A percentile compares a stretch with the other conserved stretches of the same genome.
Conservation (phyloP, 331 rosid genomes). For the Erythrophleum ivorense region DNA sequence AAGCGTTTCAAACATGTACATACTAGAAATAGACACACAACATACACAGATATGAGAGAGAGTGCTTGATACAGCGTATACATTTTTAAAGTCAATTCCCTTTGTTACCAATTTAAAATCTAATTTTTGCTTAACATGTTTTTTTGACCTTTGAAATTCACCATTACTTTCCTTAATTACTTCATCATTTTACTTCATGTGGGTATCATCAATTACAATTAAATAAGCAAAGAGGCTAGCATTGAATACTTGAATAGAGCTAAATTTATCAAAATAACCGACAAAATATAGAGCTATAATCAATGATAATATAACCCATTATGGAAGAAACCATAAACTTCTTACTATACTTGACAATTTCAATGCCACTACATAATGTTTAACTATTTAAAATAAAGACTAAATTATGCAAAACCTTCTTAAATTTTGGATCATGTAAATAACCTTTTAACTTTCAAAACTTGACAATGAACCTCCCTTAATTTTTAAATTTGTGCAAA, state of each 20-base stretch:
- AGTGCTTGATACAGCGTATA: slow-evolving; percentile 66
- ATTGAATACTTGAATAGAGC: slow-evolving; percentile 83
- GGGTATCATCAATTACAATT: slow-evolving; percentile 80
- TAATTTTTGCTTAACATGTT: slow-evolving; percentile 54
- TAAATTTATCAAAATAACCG: slow-evolving; percentile 33
- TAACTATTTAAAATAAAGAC: not conserved
- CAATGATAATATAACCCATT: not conserved
- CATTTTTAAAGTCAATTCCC: slow-evolving; percentile 92
- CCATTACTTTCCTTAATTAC: slow-evolving; percentile 47
- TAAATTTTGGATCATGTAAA: too few relatives aligned
- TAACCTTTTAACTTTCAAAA: too few relatives aligned
- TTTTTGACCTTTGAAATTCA: slow-evolving; percentile 55
- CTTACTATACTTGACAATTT: too few relatives aligned
- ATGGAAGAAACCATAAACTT: not conserved
- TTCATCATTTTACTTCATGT: slow-evolving; percentile 71
- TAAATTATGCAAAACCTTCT: too few relatives aligned
- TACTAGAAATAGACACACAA: not conserved
- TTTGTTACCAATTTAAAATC: slow-evolving; percentile 92
- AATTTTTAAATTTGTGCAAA: too few relatives aligned
- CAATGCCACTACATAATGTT: not conserved
- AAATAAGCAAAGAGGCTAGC: slow-evolving; percentile 95
- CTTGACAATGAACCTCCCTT: too few relatives aligned
- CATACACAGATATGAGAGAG: slow-evolving; percentile 14
- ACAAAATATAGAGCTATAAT: slow-evolving; percentile 22
- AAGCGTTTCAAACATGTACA: slow-evolving; percentile 27